These are phyloP conservation scores for Globisporangium heterothallicum DNA, from an alignment of 352 stramenopile species.

Conservation along the genomic window DNA sequence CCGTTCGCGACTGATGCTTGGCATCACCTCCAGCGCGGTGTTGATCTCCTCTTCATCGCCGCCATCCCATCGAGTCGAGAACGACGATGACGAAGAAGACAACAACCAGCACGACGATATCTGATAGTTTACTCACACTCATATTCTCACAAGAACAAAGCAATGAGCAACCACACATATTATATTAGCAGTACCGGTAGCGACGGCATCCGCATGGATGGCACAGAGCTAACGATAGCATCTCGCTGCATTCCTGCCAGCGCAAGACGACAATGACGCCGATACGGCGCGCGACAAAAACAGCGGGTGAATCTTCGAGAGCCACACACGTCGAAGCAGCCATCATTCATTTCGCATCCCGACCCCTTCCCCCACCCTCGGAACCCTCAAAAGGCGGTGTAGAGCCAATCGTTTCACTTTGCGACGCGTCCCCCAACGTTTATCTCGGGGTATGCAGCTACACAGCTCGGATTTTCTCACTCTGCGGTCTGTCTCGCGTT, in stretches of 20 bases:
- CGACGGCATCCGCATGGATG: too few species aligned
- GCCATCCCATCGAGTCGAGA: neutral
- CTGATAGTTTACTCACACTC: conserved; percentile 3
- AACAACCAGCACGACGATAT: conserved; percentile 12
- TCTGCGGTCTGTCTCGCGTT: neutral
- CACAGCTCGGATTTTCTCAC: neutral
- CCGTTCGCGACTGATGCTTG: neutral
- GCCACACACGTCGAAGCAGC: conserved; percentile 2
- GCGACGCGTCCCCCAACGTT: neutral
- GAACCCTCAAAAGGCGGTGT: neutral
- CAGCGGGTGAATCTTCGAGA: conserved; percentile 1
- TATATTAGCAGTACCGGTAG: too few species aligned
- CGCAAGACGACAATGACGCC: neutral
- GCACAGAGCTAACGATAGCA: too few species aligned
- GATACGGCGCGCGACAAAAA: too few species aligned
- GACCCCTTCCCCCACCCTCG: neutral
- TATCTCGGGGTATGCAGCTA: neutral
- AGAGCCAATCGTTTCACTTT: conserved; percentile 9
- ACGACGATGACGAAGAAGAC: conserved; percentile 5
- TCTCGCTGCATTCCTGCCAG: too few species aligned
- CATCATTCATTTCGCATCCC: conserved; percentile 13
- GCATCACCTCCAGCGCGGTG: neutral
- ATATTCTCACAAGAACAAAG: neutral
- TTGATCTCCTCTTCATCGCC: neutral
- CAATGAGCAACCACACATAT: too few species aligned